These are phyloP conservation scores for Thermoascus crustaceus DNA, from an alignment of 2,329 filamentous ascomycete species.

Conservation along the genomic window DNA sequence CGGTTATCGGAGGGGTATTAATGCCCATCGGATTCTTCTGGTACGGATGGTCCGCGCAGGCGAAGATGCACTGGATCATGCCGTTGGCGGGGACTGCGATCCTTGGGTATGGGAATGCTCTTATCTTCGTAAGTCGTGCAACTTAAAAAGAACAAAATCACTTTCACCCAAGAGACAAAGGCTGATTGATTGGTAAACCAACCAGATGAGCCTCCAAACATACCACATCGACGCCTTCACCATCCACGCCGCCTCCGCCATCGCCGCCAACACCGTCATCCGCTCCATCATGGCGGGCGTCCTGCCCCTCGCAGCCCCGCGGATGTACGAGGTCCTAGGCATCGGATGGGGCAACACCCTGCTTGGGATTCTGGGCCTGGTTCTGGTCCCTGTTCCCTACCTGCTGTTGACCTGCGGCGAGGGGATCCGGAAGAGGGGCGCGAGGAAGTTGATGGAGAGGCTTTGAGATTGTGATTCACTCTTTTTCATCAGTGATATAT, in stretches of 20 bases:
- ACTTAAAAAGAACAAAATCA: constrained; percentile 1
- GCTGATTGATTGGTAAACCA: no score
- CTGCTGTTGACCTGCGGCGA: no score
- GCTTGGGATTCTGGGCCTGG: constrained; percentile 45
- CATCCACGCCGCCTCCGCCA: constrained; percentile 36
- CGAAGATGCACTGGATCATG: constrained; percentile 45
- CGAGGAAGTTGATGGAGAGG: no score
- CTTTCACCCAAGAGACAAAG: constrained; percentile 4
- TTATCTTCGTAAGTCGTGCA: constrained; percentile 33
- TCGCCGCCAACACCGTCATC: constrained; percentile 45
- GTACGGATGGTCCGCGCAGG: constrained; percentile 47
- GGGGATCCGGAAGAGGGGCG: no score
- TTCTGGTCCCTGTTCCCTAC: constrained; percentile 32
- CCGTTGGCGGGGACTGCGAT: constrained; percentile 48
- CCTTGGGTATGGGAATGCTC: constrained; percentile 44
- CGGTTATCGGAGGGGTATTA: constrained; percentile 44
- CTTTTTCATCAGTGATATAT: no score
- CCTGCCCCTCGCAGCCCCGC: constrained; percentile 49
- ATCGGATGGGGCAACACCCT: constrained; percentile 39
- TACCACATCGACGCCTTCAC: constrained; percentile 51
- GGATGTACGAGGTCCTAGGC: constrained; percentile 30
- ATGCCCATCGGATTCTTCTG: constrained; percentile 45
- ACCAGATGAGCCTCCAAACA: constrained; percentile 46
- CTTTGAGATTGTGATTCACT: no score
- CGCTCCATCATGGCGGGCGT: constrained; percentile 47